Conservation (phyloP, 768 basidiomycete species). For the Podaxis sp. region DNA sequence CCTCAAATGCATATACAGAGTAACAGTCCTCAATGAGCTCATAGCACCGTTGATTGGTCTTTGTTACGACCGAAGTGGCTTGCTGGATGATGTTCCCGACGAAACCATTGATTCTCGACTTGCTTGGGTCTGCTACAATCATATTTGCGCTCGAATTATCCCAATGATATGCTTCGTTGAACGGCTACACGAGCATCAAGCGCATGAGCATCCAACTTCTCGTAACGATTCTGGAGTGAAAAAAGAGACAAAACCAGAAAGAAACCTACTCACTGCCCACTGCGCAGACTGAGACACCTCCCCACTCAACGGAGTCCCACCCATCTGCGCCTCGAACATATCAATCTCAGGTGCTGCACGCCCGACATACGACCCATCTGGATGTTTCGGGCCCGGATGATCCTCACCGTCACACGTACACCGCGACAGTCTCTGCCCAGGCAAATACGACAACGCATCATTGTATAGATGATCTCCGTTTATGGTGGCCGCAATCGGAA, state of each 20-base stretch:
- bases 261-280: conserved; percentile 48
- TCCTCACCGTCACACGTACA: conserved; percentile 78
- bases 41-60: conserved; percentile 69
- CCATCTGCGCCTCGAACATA: conserved; percentile 73
- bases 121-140: conserved; percentile 47
- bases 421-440: conserved; percentile 72
- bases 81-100: conserved; percentile 71
- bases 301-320: conserved; percentile 38
- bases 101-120: conserved; percentile 56
- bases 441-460: conserved; percentile 56
- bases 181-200: conserved; percentile 44
- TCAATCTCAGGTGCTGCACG: conserved; percentile 86
- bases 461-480: conserved; percentile 45
- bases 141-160: conserved; percentile 53
- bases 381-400: conserved; percentile 73
- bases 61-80: conserved; percentile 68
- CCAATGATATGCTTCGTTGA: conserved; percentile 68
- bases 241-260: conserved; percentile 2
- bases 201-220: conserved; percentile 1
- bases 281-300: conserved; percentile 82
- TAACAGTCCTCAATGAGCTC: conserved; percentile 52
- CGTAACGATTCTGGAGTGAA: neutral
- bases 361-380: conserved; percentile 72
- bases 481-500: conserved; percentile 54
- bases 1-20: conserved; percentile 74